These are phyloP conservation scores for Gaertneriomyces semiglobifer DNA, from an alignment of 192 early-diverging fungal genomes.

Conservation along the genomic window DNA sequence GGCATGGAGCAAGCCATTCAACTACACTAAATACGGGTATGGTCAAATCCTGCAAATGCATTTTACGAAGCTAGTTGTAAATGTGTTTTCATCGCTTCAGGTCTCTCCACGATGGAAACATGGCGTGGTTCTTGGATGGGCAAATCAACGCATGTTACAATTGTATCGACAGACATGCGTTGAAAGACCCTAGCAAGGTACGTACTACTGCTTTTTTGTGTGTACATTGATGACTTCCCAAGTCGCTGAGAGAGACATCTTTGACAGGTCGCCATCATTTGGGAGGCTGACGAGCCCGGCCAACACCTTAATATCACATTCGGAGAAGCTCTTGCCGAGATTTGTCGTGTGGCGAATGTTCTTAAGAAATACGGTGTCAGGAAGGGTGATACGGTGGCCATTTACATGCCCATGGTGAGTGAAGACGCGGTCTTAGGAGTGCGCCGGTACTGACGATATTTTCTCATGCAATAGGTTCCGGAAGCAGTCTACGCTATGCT, in stretches of 20 bases:
- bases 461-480: constrained; percentile 51
- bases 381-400: constrained; percentile 92
- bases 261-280: constrained; percentile 72
- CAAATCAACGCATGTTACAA: constrained; percentile 92
- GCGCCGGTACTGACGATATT: neutral
- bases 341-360: constrained; percentile 81
- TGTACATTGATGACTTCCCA: neutral
- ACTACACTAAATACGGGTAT: constrained; percentile 57
- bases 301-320: constrained; percentile 73
- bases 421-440: neutral
- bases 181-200: constrained; percentile 68
- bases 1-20: constrained; percentile 78
- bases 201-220: neutral
- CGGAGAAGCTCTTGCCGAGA: constrained; percentile 74
- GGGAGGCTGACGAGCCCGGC: constrained; percentile 84
- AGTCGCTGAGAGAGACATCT: neutral
- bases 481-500: constrained; percentile 91
- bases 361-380: constrained; percentile 75
- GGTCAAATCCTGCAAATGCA: neutral
- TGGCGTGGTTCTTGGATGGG: constrained; percentile 91
- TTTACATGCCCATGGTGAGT: constrained; percentile 75
- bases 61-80: neutral
- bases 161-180: constrained; percentile 92
- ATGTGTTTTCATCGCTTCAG: constrained; percentile 27
- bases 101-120: constrained; percentile 76